Conservation (phyloP, 345 rosid species). For the Aegle marmelos region DNA sequence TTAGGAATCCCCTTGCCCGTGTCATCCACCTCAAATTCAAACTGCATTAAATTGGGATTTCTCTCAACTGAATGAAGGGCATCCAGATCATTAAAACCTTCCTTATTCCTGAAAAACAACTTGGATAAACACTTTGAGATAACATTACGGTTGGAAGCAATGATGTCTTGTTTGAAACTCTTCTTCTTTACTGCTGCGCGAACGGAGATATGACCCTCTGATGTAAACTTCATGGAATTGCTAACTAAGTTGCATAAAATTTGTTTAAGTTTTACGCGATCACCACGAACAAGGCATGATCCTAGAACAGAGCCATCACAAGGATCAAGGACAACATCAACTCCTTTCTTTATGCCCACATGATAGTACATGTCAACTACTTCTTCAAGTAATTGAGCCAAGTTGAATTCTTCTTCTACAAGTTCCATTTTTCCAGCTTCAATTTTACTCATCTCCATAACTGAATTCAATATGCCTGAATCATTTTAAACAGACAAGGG, state of each 20-base stretch:
- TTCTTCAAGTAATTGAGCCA: conserved; percentile 35
- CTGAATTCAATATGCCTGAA: conserved; percentile 32
- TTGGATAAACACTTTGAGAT: conserved; percentile 19
- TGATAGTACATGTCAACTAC: conserved; percentile 32
- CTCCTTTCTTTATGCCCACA: conserved; percentile 25
- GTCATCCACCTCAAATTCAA: conserved; percentile 40
- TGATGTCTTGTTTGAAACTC: conserved; percentile 26
- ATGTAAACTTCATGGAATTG: conserved; percentile 35
- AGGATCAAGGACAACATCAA: conserved; percentile 35
- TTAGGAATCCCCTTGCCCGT: conserved; percentile 36
- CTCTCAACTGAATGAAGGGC: conserved; percentile 23
- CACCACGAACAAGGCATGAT: conserved; percentile 22
- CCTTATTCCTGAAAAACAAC: conserved; percentile 15
- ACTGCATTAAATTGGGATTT: conserved; percentile 22
- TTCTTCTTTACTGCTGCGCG: conserved; percentile 23
- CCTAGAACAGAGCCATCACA: conserved; percentile 33
- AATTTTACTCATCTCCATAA: conserved; percentile 33
- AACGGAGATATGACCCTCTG: conserved; percentile 31
- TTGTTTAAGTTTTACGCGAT: conserved; percentile 29
- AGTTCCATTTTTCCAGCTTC: conserved; percentile 36
- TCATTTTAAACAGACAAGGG: not conserved
- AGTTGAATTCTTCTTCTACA: conserved; percentile 27
- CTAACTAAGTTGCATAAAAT: conserved; percentile 34
- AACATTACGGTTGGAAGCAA: conserved; percentile 21
- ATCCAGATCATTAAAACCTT: conserved; percentile 18